phyloP scores from a whole-genome alignment of 2,329 filamentous ascomycete genomes.

The Penicillium hordei region DNA sequence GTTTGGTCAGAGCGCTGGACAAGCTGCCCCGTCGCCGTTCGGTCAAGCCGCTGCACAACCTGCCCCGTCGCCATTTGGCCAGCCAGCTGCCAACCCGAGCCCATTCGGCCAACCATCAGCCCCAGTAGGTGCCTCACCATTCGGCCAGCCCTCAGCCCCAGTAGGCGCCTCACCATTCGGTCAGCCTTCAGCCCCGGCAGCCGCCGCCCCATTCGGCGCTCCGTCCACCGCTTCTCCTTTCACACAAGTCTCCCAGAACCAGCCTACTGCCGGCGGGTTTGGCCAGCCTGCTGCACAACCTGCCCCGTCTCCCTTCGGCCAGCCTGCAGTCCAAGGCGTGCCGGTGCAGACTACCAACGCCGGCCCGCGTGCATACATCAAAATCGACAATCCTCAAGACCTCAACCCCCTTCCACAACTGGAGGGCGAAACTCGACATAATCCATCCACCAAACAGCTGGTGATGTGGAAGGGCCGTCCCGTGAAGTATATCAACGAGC shows the following conservation, averaged over 20 bases:
- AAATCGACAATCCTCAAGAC: conserved; percentile 27
- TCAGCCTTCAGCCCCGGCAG: conserved; percentile 8
- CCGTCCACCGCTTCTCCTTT: background rate
- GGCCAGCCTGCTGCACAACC: background rate
- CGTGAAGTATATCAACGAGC: conserved; percentile 58
- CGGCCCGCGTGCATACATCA: conserved; percentile 31
- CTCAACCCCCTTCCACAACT: conserved; percentile 40
- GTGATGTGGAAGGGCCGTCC: conserved; percentile 63
- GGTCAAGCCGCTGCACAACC: conserved; percentile 10
- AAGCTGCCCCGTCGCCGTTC: conserved; percentile 11
- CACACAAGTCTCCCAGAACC: conserved; percentile 36
- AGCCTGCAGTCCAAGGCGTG: conserved; percentile 24
- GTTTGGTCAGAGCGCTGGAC: conserved; percentile 27
- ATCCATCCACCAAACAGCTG: conserved; percentile 45
- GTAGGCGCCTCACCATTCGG: conserved; percentile 44
- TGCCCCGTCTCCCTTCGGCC: conserved; percentile 12
- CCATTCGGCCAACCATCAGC: conserved; percentile 29
- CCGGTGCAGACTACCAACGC: conserved; percentile 18
- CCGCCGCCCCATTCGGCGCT: conserved; percentile 30
- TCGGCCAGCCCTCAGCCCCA: conserved; percentile 35
- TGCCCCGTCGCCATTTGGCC: conserved; percentile 36
- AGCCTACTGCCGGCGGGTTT: background rate
- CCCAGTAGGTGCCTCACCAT: conserved; percentile 25
- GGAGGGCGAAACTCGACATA: conserved; percentile 37
- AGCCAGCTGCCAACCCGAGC: conserved; percentile 33